Percentiles rank a stretch among this genome's conserved stretches.
Evolutionary conservation across 2,329 filamentous ascomycete genomes (phyloP).

Genomic region (Cladophialophora yegresii): DNA sequence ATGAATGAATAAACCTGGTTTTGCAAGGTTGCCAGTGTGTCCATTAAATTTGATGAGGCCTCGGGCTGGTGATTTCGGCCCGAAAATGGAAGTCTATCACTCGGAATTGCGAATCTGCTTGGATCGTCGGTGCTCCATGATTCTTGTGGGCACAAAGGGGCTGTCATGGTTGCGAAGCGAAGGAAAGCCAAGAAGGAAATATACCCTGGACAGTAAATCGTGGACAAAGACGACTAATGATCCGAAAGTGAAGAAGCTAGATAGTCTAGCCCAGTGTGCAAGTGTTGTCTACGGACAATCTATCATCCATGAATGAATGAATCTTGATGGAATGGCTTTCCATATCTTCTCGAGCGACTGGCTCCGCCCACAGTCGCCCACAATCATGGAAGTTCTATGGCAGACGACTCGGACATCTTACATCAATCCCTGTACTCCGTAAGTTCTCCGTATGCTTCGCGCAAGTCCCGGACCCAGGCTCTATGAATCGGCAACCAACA

Average conservation of each 20-base stretch:
- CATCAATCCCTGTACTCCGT: too few species aligned
- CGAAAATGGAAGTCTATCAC: not conserved
- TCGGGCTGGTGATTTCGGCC: not conserved
- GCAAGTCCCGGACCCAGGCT: too few species aligned
- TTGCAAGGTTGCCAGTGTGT: not conserved
- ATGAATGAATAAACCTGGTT: not conserved
- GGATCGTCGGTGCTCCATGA: not conserved
- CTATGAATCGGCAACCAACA: too few species aligned
- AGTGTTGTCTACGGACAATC: too few species aligned
- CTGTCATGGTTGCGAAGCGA: not conserved
- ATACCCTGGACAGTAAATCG: not conserved
- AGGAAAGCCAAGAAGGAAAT: not conserved
- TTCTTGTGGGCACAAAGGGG: not conserved
- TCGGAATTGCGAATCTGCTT: not conserved
- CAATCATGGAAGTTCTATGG: too few species aligned
- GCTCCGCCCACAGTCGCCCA: too few species aligned
- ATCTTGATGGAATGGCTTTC: too few species aligned
- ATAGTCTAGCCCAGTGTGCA: not conserved
- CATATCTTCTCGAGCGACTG: too few species aligned
- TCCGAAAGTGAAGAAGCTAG: not conserved
- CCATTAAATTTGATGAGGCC: not conserved
- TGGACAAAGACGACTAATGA: not conserved
- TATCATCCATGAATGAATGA: too few species aligned
- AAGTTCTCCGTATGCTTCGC: too few species aligned
- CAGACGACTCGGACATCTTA: too few species aligned